phyloP scores from a whole-genome alignment of 345 rosid genomes.

The Brassica incana region DNA sequence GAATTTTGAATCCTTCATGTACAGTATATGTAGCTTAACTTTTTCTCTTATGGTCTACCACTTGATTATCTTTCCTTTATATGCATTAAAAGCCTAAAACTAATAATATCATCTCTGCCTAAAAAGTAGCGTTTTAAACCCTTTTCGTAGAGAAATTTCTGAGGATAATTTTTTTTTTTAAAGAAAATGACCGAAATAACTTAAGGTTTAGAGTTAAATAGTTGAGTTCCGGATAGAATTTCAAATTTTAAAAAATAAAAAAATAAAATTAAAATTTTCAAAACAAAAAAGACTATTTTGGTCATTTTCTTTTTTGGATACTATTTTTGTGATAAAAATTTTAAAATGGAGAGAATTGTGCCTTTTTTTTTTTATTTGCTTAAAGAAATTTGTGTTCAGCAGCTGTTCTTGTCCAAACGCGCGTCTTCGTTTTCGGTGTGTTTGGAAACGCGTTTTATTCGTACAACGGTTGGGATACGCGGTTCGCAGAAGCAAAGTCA shows the following conservation, averaged over 20 bases:
- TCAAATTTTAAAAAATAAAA: no score
- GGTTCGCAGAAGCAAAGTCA: slow-evolving; percentile 13
- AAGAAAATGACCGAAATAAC: no score
- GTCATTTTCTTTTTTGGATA: no score
- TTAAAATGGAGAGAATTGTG: no score
- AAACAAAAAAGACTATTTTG: no score
- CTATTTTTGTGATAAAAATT: no score
- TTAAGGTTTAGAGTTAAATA: no score
- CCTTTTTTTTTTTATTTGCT: not conserved
- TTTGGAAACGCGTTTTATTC: slow-evolving; percentile 10
- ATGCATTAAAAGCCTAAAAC: slow-evolving; percentile 17
- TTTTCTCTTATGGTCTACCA: slow-evolving; percentile 10
- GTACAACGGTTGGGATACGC: not conserved
- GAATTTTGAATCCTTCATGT: slow-evolving; percentile 24
- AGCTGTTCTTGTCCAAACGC: slow-evolving; percentile 12
- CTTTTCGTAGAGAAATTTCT: no score
- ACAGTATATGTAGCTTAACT: slow-evolving; percentile 5
- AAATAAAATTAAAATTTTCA: no score
- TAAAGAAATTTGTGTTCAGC: not conserved
- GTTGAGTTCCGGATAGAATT: no score
- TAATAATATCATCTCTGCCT: slow-evolving; percentile 14
- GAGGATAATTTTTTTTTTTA: no score
- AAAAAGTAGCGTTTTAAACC: not conserved
- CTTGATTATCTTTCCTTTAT: slow-evolving; percentile 12
- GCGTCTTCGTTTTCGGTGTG: not conserved